These are phyloP conservation scores for Wickerhamiella domercqiae DNA, from an alignment of 805 yeast species.

Conservation along the genomic window DNA sequence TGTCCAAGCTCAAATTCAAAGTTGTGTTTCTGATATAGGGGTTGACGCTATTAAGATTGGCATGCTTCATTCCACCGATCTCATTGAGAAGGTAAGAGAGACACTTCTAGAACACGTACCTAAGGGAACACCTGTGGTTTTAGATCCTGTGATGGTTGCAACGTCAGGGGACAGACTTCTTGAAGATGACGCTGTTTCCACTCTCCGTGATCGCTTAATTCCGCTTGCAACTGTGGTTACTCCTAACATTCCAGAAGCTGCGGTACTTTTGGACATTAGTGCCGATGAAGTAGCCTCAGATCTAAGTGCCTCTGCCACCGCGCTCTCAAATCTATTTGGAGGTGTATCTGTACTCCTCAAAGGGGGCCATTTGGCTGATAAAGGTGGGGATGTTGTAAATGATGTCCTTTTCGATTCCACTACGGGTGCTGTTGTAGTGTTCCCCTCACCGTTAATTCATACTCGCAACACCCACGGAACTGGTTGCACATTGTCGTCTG, in stretches of 20 bases:
- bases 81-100: slow-evolving; percentile 33
- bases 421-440: slow-evolving; percentile 33
- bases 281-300: slow-evolving; percentile 10
- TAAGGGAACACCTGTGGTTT: slow-evolving; percentile 22
- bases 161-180: slow-evolving; percentile 58
- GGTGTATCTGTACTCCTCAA: slow-evolving; percentile 38
- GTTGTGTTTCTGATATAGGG: slow-evolving; percentile 44
- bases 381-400: slow-evolving; percentile 10
- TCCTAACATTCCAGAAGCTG: slow-evolving; percentile 63
- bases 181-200: slow-evolving; percentile 31
- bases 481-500: slow-evolving; percentile 74
- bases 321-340: neutral
- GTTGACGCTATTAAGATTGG: slow-evolving; percentile 67
- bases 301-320: slow-evolving; percentile 14
- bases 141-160: slow-evolving; percentile 77
- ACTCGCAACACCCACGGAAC: slow-evolving; percentile 69
- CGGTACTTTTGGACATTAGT: slow-evolving; percentile 12
- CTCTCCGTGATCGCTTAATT: slow-evolving; percentile 31
- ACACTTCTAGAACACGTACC: slow-evolving; percentile 5
- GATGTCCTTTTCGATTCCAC: slow-evolving; percentile 17
- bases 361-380: slow-evolving; percentile 57
- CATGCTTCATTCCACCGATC: slow-evolving; percentile 41
- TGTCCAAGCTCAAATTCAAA: slow-evolving; percentile 34
- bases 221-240: slow-evolving; percentile 48
- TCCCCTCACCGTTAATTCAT: slow-evolving; percentile 33